Base-by-base conservation (phyloP, 352 stramenopile species). In the Pilasporangium apinafurcum region DNA sequence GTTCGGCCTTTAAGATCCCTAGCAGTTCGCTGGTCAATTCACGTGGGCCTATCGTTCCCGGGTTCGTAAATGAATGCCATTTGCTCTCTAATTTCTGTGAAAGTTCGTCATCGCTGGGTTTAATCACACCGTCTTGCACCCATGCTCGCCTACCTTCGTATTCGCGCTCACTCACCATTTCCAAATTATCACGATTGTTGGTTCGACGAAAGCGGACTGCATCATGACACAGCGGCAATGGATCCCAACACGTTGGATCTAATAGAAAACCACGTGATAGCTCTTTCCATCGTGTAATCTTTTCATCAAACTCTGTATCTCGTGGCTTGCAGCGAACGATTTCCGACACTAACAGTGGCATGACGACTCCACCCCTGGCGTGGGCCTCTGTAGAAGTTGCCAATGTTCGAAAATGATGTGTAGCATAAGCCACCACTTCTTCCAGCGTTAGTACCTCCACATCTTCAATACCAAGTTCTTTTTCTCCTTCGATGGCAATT, bases 231-330 rank as follows among this genome's bases (percentile, higher is more conserved):
- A 82, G 38, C 31, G 71, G 68, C 5, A 56, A 51, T 26, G 72
- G 68, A 37, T 85, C 68, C 72, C 72, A 88, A 37, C 59, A 68
- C n/a, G 61, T 65, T 3, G 59, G 55, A 42, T 83, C 65, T 22
- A 88, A 51, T 32, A 82, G 47, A 42, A 86, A 88, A 0, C 76
- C 76, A 28, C 76, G 56, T 17, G 70, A 86, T 2, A 82, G 46
- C 27, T 88, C 73, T 32, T 59, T 59, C 73, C 69, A 86, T 8
- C 50, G 39, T 0, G 18, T 34, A 1, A 4, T 13, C 0, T 22
- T 21, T 8, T 20, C 14, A 37, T 59, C 36, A 21, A 38, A 61
- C 25, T 53, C 51, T 22, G 45, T 13, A 17, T 57, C 42, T 9
- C 42, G 17, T 18, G 48, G 44, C 13, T 40, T 35, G 14, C 36